Base-by-base conservation (phyloP, 768 basidiomycete genomes). In the Exidia glandulosa region DNA sequence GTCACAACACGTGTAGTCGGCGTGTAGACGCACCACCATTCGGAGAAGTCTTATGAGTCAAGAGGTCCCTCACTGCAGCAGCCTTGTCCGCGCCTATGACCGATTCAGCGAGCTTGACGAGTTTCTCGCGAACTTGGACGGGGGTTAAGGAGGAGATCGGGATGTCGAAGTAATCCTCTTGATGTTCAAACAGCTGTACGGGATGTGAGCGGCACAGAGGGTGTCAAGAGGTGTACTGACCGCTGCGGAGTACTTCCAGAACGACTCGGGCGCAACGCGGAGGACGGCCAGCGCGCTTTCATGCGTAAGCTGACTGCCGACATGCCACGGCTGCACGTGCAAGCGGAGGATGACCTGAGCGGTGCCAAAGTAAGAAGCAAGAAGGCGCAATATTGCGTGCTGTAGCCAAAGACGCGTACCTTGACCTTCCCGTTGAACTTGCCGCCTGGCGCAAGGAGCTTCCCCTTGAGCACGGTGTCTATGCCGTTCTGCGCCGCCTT, bases 241-340 rank as follows among this genome's bases (percentile, higher is more conserved):
- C 10, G 75, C 77, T 27, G 84, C 75, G 54, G 86, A 84, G 75
- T 86, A 95, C 0, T 75, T 64, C 90, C 91, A 93, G 72, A 88
- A 94, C 25, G 81, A 74, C n/a, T 82, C 78, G 0, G 93, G 91
- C 0, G 88, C 81, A 23, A 80, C 78, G 32, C 81, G 81, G 2
- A 84, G 52, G 64, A 90, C 90, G 4, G 92, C 90, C 9, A 95
- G 75, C 12, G 79, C 85, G 14, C 91, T 88, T 73, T 96, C 94
- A 63, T 90, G 87, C 2, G 83, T 82, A 57, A 86, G 77, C 0
- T 84, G 88, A 0, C 88, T 88, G n/a, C 81, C 73, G 0, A 72
- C 79, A 65, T 92, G 90, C 90, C 90, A 91, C 0, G 87, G 86
- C 68, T 88, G 86, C 25, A 87, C 84, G 63, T 87, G 87, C 45